Conservation (phyloP, 2,329 filamentous ascomycete species). For the Phialophora verrucosa region DNA sequence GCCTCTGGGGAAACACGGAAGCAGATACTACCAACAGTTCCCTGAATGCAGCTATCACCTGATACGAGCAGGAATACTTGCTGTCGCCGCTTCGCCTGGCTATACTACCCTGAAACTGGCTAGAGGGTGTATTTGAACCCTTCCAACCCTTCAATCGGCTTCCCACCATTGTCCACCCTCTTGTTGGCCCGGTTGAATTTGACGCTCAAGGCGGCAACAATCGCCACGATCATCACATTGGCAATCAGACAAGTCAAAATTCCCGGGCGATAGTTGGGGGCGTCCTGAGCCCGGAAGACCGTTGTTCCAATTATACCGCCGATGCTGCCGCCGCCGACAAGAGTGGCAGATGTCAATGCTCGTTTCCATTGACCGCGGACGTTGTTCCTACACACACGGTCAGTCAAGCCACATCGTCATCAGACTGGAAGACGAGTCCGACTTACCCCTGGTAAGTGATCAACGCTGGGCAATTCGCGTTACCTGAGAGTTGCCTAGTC, state of each 20-base stretch:
- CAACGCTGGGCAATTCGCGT: slow-evolving; percentile 74
- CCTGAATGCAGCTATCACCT: neutral
- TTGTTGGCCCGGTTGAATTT: slow-evolving; percentile 33
- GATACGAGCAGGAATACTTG: neutral
- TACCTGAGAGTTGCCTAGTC: slow-evolving; percentile 51
- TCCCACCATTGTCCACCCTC: slow-evolving; percentile 48
- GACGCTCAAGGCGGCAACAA: slow-evolving; percentile 21
- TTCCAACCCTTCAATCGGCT: slow-evolving; percentile 56
- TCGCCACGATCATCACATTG: slow-evolving; percentile 28
- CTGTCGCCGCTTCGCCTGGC: neutral
- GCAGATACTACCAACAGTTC: neutral
- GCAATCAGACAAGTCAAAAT: slow-evolving; percentile 18
- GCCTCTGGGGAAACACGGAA: neutral
- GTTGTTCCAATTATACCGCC: slow-evolving; percentile 9
- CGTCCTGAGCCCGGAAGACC: slow-evolving; percentile 9
- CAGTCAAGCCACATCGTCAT: slow-evolving; percentile 47
- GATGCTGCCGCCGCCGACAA: slow-evolving; percentile 9
- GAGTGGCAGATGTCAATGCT: slow-evolving; percentile 5
- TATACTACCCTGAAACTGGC: slow-evolving; percentile 1
- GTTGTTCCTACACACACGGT: slow-evolving; percentile 5
- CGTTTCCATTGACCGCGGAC: slow-evolving; percentile 13
- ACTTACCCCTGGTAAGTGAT: slow-evolving; percentile 65
- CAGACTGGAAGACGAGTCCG: neutral
- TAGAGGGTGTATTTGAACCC: slow-evolving; percentile 48
- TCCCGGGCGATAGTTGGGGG: slow-evolving; percentile 7